phyloP scores from a whole-genome alignment of 805 yeast genomes.

The Kodamaea leandrae region DNA sequence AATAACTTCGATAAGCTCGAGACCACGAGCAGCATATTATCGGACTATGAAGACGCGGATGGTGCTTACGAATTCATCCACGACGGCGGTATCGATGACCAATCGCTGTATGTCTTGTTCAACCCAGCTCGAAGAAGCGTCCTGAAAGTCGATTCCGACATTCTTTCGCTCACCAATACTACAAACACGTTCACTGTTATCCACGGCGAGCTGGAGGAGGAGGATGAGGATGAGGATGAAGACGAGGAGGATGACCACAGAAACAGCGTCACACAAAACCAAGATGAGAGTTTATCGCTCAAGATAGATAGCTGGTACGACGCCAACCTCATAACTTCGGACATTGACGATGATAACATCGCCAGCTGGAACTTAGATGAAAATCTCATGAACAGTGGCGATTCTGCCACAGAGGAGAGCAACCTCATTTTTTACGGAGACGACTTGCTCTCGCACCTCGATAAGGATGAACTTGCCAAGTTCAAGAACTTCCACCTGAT shows the following conservation, averaged over 20 bases:
- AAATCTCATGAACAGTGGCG: conserved; percentile 13
- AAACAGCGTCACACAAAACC: conserved; percentile 3
- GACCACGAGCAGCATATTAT: conserved; percentile 14
- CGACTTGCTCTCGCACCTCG: conserved; percentile 25
- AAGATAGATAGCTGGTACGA: conserved; percentile 16
- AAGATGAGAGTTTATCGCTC: conserved; percentile 6
- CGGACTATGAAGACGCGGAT: conserved; percentile 15
- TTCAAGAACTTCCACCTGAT: conserved; percentile 23
- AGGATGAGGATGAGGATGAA: conserved; percentile 10
- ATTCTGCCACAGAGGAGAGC: not conserved
- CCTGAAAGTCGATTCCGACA: conserved; percentile 12
- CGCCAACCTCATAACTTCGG: conserved; percentile 10
- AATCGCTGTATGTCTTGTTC: conserved; percentile 16
- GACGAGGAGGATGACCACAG: conserved; percentile 5
- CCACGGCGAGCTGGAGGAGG: conserved; percentile 11
- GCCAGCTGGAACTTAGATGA: conserved; percentile 40
- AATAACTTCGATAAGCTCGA: conserved; percentile 10
- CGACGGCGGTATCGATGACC: conserved; percentile 12
- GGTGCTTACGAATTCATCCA: conserved; percentile 2
- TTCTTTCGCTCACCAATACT: conserved; percentile 14
- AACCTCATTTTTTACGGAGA: conserved; percentile 29
- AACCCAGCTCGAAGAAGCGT: conserved; percentile 10
- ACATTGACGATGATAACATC: conserved; percentile 30
- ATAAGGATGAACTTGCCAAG: conserved; percentile 23
- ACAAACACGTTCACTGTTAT: conserved; percentile 7